Evolutionary conservation across 371 early-diverging fungal genomes (phyloP), one percentile per base, ranked within the genome.

Genomic region (Sporodiniella umbellata): DNA sequence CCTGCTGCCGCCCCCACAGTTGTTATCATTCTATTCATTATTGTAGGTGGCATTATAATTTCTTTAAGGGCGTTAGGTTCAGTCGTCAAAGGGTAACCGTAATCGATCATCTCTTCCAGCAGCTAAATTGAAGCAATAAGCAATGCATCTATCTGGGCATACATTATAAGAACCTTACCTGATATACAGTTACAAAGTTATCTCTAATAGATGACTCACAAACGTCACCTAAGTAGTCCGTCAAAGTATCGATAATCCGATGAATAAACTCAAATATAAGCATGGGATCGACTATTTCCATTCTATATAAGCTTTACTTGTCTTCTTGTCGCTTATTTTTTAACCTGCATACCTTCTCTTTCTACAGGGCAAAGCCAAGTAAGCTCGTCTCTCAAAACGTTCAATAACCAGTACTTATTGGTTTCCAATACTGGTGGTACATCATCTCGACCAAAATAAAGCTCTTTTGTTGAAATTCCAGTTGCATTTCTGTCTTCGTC

Each of bases 61-160:
- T 90, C 90, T 50, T 88, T 87, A 31, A 96, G 71, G 8, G 92
- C 87, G 52, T 86, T 82, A 1, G 88, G 85, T 50, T 95, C 94
- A 0, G 95, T 95, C 33, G 91, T 89, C 48, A 92, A 74, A 5
- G 92, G 92, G 51, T 79, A 84, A 4, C 94, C 95, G 66, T 92
- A 85, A 71, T 96, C 97, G 54, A 95, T 80, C 87, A 93, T 89
- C 68, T 95, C 95, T 44, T 93, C 93, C 58, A 96, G 74, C 21
- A 96, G 71, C 84, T 87, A 54, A 8, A 11, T 8, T 18, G 17
- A 40, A 4, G n/a, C n/a, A n/a, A n/a, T n/a, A n/a, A n/a, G n/a
- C n/a, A n/a, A n/a, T n/a, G n/a, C n/a, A n/a, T n/a, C n/a, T n/a
- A n/a, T n/a, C n/a, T n/a, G n/a, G n/a, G n/a, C n/a, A n/a, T n/a